Conservation (phyloP, 345 rosid species). For the Kernera saxatilis region DNA sequence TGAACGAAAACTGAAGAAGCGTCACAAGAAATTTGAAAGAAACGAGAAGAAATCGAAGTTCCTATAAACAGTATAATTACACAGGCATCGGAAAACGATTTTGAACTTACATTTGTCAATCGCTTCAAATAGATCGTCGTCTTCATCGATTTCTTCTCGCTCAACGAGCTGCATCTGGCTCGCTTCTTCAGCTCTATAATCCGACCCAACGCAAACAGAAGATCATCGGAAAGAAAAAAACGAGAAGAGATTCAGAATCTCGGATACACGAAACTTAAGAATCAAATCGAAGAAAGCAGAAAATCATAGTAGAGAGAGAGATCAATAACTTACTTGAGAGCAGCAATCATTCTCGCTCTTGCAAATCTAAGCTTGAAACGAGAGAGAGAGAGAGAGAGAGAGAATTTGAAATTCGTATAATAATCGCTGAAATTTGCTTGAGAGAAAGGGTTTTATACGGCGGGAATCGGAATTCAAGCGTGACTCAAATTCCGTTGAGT, state of each 20-base stretch:
- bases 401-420: constrained; percentile 14
- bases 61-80: neutral
- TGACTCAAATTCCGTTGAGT: neutral
- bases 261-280: neutral
- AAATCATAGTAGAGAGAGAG: neutral
- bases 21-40: neutral
- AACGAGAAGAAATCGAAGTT: neutral
- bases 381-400: constrained; percentile 10
- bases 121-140: constrained; percentile 69
- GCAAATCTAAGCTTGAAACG: neutral
- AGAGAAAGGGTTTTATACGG: constrained; percentile 27
- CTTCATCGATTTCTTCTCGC: constrained; percentile 62
- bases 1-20: neutral
- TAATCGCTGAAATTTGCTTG: neutral
- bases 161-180: constrained; percentile 69
- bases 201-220: constrained; percentile 1
- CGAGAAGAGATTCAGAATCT: neutral
- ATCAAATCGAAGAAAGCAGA: neutral
- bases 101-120: constrained; percentile 57
- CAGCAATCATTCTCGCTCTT: constrained; percentile 50
- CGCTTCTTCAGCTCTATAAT: constrained; percentile 56
- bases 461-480: constrained; percentile 37
- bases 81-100: neutral
- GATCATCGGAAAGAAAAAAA: neutral
- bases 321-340: constrained; percentile 56